Conservation (phyloP, 352 stramenopile species). For the Blastocystis sp. region DNA sequence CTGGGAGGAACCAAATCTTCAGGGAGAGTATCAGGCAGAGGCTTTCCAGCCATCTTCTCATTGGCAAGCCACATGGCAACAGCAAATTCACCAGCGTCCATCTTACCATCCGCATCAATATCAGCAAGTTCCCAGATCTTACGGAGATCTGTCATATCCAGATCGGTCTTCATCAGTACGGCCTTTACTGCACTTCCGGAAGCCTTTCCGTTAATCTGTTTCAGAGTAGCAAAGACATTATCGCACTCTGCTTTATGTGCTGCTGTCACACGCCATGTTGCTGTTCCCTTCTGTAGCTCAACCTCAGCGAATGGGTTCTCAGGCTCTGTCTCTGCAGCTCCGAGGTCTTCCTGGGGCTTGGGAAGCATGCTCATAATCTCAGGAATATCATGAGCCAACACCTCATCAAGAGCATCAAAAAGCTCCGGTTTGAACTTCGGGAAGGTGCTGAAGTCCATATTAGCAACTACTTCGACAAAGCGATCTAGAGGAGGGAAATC, state of each 20-base stretch:
- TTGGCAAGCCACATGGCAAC: conserved; percentile 83
- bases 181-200: conserved; percentile 75
- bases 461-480: conserved; percentile 78
- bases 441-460: conserved; percentile 86
- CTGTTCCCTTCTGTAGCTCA: conserved; percentile 43
- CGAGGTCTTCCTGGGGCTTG: conserved; percentile 70
- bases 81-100: conserved; percentile 85
- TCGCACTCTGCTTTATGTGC: conserved; percentile 79
- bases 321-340: conserved; percentile 37
- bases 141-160: conserved; percentile 76
- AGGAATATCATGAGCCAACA: conserved; percentile 85
- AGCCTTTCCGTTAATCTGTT: conserved; percentile 69
- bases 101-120: conserved; percentile 80
- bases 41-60: conserved; percentile 76
- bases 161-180: conserved; percentile 79
- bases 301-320: conserved; percentile 72
- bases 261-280: conserved; percentile 75
- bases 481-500: conserved; percentile 88
- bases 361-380: conserved; percentile 79
- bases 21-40: conserved; percentile 73
- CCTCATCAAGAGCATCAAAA: conserved; percentile 82
- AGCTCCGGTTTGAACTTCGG: conserved; percentile 78
- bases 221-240: conserved; percentile 78
- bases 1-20: conserved; percentile 69
- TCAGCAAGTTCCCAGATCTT: conserved; percentile 86